These are phyloP conservation scores for Candida quercuum DNA, from an alignment of 805 yeast genomes.

Conservation along the genomic window DNA sequence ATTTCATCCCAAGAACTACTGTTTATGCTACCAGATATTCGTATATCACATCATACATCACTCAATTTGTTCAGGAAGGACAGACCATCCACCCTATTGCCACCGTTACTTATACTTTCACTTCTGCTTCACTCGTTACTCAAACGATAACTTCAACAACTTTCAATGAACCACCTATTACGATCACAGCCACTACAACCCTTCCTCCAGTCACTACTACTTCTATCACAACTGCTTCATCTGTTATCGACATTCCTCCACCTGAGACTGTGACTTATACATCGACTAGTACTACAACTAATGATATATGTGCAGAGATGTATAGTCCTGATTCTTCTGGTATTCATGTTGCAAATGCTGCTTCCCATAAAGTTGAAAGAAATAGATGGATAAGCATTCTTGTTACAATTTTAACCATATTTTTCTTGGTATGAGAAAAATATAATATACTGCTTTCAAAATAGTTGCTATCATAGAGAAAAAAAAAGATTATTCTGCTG, in stretches of 20 bases:
- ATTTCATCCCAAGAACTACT: constrained; percentile 11
- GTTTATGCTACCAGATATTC: constrained; percentile 7
- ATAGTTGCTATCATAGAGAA: too few relatives aligned
- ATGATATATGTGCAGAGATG: neutral
- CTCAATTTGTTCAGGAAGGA: constrained; percentile 11
- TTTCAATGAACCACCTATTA: too few relatives aligned
- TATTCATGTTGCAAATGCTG: neutral
- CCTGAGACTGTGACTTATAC: neutral
- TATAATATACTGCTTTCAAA: too few relatives aligned
- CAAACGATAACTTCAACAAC: too few relatives aligned
- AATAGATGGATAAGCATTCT: too few relatives aligned
- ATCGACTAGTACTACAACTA: neutral
- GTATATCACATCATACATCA: constrained; percentile 9
- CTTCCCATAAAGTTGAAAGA: neutral
- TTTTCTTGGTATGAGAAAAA: too few relatives aligned
- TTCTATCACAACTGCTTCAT: constrained; percentile 1
- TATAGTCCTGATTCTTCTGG: neutral
- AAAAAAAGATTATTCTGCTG: too few relatives aligned
- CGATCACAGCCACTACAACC: neutral
- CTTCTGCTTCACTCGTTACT: constrained; percentile 3
- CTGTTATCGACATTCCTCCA: constrained; percentile 1
- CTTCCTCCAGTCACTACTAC: constrained; percentile 2
- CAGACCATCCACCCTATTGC: constrained; percentile 12
- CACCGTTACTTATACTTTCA: constrained; percentile 12
- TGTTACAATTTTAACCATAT: too few relatives aligned